Percentiles rank a stretch among this genome's conserved stretches.
Evolutionary conservation across 2,329 filamentous ascomycete genomes (phyloP).

Genomic region (Claviceps sp.): DNA sequence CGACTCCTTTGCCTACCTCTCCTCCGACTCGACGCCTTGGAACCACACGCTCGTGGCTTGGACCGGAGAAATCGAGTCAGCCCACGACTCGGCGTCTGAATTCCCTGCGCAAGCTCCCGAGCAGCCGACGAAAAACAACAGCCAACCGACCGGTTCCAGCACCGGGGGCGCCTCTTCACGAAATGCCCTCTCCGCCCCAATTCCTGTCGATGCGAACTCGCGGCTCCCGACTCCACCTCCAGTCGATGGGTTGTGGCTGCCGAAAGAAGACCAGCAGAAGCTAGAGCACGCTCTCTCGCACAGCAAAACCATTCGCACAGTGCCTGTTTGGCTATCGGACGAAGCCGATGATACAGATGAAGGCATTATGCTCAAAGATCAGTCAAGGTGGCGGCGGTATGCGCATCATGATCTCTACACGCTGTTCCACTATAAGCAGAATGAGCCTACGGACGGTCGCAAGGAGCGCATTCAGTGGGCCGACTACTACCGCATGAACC

Average conservation of each 20-base stretch:
- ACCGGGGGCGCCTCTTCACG: constrained; percentile 41
- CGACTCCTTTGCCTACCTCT: constrained; percentile 79
- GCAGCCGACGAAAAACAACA: constrained; percentile 20
- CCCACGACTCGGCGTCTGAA: constrained; percentile 27
- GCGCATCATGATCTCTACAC: constrained; percentile 87
- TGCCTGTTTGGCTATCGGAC: constrained; percentile 83
- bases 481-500: constrained; percentile 88
- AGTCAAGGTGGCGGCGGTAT: constrained; percentile 77
- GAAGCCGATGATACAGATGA: constrained; percentile 53
- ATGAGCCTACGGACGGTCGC: constrained; percentile 76
- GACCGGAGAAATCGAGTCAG: constrained; percentile 71
- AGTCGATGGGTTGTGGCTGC: constrained; percentile 57
- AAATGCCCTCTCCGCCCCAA: constrained; percentile 66
- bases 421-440: constrained; percentile 91
- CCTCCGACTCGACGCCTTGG: constrained; percentile 74
- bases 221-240: constrained; percentile 43
- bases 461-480: constrained; percentile 75
- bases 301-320: constrained; percentile 61
- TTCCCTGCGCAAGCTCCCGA: constrained; percentile 35
- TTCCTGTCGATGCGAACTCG: constrained; percentile 53
- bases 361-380: constrained; percentile 65
- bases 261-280: constrained; percentile 52
- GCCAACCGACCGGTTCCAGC: constrained; percentile 12
- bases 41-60: constrained; percentile 87
- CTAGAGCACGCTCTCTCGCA: constrained; percentile 63